Conservation (phyloP, 2,329 filamentous ascomycete genomes). For the Fusarium paranaense region DNA sequence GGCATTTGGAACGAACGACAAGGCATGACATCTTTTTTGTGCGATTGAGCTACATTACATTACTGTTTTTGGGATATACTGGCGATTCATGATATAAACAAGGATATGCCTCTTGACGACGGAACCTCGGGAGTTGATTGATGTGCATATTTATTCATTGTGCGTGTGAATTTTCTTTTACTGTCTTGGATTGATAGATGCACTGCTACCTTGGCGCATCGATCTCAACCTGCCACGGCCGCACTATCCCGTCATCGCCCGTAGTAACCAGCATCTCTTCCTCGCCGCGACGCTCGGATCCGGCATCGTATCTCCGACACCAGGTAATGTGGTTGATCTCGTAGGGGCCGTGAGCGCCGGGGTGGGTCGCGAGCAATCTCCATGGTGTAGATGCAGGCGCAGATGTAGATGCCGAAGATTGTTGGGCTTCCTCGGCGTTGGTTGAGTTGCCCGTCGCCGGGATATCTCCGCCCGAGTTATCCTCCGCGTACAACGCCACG, state of each 20-base stretch:
- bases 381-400: conserved; percentile 61
- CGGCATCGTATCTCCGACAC: conserved; percentile 82
- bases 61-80: background rate
- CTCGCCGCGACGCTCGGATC: conserved; percentile 61
- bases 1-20: conserved; percentile 40
- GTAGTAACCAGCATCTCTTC: conserved; percentile 93
- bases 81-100: conserved; percentile 7
- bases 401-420: conserved; percentile 48
- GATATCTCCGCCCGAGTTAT: conserved; percentile 15
- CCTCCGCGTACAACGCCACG: conserved; percentile 74
- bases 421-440: conserved; percentile 15
- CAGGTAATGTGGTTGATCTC: conserved; percentile 94
- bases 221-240: conserved; percentile 77
- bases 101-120: background rate
- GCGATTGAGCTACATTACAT: conserved; percentile 6
- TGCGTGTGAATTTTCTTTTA: background rate
- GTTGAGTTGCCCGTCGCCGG: conserved; percentile 44
- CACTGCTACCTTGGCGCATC: conserved; percentile 23
- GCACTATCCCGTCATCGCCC: conserved; percentile 90
- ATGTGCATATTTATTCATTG: background rate
- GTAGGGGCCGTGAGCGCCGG: conserved; percentile 88
- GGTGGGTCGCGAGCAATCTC: conserved; percentile 75
- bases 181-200: conserved; percentile 4
- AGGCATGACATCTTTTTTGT: conserved; percentile 38
- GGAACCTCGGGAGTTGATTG: background rate